Percentiles rank a stretch among this genome's conserved stretches.
Evolutionary conservation across 495 filamentous ascomycete species (phyloP).

Genomic region (Daldinia loculata): DNA sequence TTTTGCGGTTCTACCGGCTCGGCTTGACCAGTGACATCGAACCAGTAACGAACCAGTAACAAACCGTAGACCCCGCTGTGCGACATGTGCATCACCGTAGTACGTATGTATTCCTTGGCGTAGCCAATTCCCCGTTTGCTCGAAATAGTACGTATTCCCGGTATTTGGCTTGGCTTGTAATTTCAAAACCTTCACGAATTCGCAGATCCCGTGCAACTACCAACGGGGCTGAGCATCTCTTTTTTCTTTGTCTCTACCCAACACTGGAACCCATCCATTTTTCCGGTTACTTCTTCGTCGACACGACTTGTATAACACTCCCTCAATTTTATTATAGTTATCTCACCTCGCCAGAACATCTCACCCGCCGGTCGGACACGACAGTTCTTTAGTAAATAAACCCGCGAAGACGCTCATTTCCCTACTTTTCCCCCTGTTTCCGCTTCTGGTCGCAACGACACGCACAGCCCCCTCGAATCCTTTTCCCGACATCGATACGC

Average conservation of each 20-base stretch:
- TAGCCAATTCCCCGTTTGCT: not conserved
- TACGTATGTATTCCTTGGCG: not conserved
- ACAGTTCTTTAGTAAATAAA: slow-evolving; percentile 9
- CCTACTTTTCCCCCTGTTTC: slow-evolving; percentile 3
- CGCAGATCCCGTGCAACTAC: slow-evolving; percentile 9
- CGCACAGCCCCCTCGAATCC: slow-evolving; percentile 17
- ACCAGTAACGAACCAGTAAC: not conserved
- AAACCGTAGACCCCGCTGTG: not conserved
- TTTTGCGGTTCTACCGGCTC: slow-evolving; percentile 1
- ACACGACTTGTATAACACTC: not conserved
- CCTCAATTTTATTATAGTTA: not conserved
- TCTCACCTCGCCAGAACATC: slow-evolving; percentile 11
- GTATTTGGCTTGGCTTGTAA: slow-evolving; percentile 25
- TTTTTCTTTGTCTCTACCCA: not conserved
- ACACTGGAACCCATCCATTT: not conserved
- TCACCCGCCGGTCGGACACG: slow-evolving; percentile 35
- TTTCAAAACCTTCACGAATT: slow-evolving; percentile 39
- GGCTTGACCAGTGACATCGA: not conserved
- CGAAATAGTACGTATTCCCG: slow-evolving; percentile 8
- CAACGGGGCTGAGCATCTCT: slow-evolving; percentile 35
- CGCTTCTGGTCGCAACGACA: slow-evolving; percentile 13
- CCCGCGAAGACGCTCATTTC: slow-evolving; percentile 4
- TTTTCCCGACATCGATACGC: not conserved
- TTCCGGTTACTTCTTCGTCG: not conserved
- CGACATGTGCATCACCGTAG: not conserved